Conservation (phyloP, 768 basidiomycete genomes). For the Termitomyces sp. region DNA sequence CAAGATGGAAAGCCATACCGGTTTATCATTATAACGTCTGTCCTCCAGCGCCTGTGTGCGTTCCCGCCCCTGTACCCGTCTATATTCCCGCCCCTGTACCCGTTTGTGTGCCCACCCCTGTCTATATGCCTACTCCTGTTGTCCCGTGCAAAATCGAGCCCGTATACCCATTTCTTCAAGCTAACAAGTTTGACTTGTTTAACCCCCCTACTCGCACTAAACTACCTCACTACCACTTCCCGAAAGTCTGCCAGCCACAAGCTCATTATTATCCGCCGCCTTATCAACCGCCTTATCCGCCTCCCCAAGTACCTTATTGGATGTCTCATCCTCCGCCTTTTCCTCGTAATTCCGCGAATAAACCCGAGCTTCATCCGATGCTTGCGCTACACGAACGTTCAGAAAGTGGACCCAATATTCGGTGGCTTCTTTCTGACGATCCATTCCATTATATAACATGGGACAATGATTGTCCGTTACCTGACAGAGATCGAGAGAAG, state of each 20-base stretch:
- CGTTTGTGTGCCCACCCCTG: neutral
- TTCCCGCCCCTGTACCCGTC: neutral
- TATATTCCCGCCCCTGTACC: neutral
- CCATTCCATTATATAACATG: neutral
- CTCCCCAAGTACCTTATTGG: too few species aligned
- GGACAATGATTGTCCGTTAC: neutral
- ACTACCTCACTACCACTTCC: constrained; percentile 5
- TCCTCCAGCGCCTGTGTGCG: neutral
- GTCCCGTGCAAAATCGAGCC: neutral
- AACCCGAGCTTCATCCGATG: neutral
- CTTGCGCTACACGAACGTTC: neutral
- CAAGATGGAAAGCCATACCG: constrained; percentile 1
- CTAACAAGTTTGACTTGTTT: neutral
- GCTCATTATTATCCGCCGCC: neutral
- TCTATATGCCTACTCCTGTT: neutral
- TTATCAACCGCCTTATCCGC: neutral
- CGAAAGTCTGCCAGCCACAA: neutral
- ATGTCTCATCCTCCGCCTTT: neutral
- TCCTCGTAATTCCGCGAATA: neutral
- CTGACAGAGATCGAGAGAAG: neutral
- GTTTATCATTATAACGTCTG: neutral
- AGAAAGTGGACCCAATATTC: neutral
- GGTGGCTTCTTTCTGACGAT: constrained; percentile 2
- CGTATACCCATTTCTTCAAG: neutral
- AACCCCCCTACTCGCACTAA: constrained; percentile 12